Percentiles rank a stretch among this genome's conserved stretches.
These are phyloP conservation scores for Fonsecaea pedrosoi DNA, from an alignment of 2,329 filamentous ascomycete species.

Conservation along the genomic window DNA sequence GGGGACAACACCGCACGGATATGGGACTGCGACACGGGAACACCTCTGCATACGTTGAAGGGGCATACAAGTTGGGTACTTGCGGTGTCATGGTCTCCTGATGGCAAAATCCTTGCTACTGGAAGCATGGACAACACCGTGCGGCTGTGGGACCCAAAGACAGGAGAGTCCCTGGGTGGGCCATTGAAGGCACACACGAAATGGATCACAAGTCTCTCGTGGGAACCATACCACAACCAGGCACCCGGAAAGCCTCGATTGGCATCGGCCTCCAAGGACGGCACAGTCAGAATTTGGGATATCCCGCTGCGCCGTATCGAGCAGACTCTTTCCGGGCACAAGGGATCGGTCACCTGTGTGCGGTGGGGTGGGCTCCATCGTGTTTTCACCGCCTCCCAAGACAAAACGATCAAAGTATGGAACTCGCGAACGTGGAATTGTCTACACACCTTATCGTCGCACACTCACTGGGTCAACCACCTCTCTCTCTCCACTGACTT, in stretches of 20 bases:
- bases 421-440: slow-evolving; percentile 79
- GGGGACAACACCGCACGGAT: slow-evolving; percentile 90
- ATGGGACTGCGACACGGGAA: slow-evolving; percentile 95
- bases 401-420: slow-evolving; percentile 94
- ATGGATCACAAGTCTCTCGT: slow-evolving; percentile 85
- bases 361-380: slow-evolving; percentile 90
- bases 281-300: slow-evolving; percentile 86
- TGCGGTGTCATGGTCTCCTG: slow-evolving; percentile 84
- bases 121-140: slow-evolving; percentile 93
- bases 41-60: slow-evolving; percentile 81
- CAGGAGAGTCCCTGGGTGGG: slow-evolving; percentile 74
- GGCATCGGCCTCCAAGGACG: slow-evolving; percentile 88
- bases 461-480: slow-evolving; percentile 96
- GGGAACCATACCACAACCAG: slow-evolving; percentile 93
- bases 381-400: slow-evolving; percentile 85
- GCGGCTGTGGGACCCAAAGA: slow-evolving; percentile 82
- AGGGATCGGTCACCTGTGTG: slow-evolving; percentile 85
- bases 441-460: slow-evolving; percentile 77
- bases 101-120: slow-evolving; percentile 80
- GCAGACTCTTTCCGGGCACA: slow-evolving; percentile 85
- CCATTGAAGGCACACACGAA: slow-evolving; percentile 84
- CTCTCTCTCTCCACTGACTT: slow-evolving; percentile 93
- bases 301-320: slow-evolving; percentile 79
- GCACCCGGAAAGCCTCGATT: slow-evolving; percentile 74
- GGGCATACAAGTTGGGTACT: slow-evolving; percentile 92